Base-by-base conservation (phyloP, 345 rosid species). In the Conringia planisiliqua region DNA sequence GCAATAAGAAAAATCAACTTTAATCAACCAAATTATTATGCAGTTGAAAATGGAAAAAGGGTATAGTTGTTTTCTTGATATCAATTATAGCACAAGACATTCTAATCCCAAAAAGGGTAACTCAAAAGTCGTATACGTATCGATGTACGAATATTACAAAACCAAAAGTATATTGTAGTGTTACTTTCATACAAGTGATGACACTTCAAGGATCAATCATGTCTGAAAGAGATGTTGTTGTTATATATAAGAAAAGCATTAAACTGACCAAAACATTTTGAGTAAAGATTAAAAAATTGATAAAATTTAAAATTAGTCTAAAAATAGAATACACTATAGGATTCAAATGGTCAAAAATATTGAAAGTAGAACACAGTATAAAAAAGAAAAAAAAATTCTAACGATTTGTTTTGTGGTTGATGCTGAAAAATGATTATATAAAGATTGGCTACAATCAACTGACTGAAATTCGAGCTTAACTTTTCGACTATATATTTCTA, bases 21-120 rank as follows among this genome's bases (percentile, higher is more conserved):
- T 75, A 61, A 50, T 67, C 14, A 76, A 43, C 74, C 16, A 52
- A 68, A 76, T 76, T 40, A 76, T 76, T 54, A 61, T 60, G 64
- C 47, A 42, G 61, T 68, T 76, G 79, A 76, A 68, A 75, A 51
- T 50, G 44, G 44, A 7, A 27, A 30, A 68, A 75, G 18, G 54
- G 73, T 50, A 29, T n/a, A 60, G 20, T 40, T 75, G 36, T 75
- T 68, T 75, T 75, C 79, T 50, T 59, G 68, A 59, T 66, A 30
- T 30, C 68, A 75, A 75, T 68, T 75, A 75, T 75, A 51, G 56
- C 62, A 29, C 9, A 20, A 20, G 38, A 54, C 73, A 68, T 68
- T 59, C 27, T 33, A 55, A 56, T 73, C 71, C 57, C n/a, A 18
- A 71, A 22, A 75, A 39, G 44, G 44, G 47, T 38, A 39, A 75